Conservation (phyloP, 2,329 filamentous ascomycete species). For the Aspergillus sp. region DNA sequence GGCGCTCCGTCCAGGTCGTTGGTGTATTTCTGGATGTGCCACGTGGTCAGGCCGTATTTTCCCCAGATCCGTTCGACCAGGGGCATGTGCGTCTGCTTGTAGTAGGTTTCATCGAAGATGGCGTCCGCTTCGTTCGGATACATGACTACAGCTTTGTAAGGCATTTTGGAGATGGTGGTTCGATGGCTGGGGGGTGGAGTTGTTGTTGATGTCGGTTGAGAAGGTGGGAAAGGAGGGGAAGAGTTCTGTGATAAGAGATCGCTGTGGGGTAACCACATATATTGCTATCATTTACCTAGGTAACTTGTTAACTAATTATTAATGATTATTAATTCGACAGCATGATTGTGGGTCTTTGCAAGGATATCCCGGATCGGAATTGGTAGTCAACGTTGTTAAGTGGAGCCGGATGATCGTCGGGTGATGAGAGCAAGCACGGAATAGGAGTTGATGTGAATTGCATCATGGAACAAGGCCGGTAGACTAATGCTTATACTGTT, state of each 20-base stretch:
- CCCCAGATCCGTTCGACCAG: neutral
- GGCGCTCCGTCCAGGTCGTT: neutral
- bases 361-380: too few species aligned
- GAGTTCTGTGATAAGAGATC: neutral
- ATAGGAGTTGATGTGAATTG: too few species aligned
- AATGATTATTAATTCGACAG: too few species aligned
- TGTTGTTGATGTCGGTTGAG: neutral
- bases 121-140: neutral
- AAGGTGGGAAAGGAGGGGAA: neutral
- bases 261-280: too few species aligned
- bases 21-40: neutral
- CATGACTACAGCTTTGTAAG: neutral
- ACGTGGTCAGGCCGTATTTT: neutral
- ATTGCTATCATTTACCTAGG: too few species aligned
- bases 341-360: too few species aligned
- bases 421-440: too few species aligned
- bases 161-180: neutral
- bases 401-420: too few species aligned
- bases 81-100: neutral
- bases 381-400: too few species aligned
- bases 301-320: too few species aligned
- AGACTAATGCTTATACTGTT: too few species aligned
- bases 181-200: neutral
- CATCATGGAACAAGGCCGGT: too few species aligned
- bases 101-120: neutral